Conservation (phyloP, 2,329 filamentous ascomycete genomes). For the Colletotrichum filicis region DNA sequence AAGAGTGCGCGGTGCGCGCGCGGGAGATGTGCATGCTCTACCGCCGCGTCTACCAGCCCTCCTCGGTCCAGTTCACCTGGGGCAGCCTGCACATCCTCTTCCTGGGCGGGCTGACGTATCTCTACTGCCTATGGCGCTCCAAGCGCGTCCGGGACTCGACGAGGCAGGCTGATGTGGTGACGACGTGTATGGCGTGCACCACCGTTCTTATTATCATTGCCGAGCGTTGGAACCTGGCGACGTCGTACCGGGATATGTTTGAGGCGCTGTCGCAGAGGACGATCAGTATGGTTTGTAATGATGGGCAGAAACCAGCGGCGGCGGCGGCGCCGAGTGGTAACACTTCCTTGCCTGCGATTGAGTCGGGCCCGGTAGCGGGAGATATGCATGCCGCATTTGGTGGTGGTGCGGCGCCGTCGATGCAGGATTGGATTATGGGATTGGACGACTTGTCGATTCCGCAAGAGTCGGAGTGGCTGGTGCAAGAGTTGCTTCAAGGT, state of each 20-base stretch:
- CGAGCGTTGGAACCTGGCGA: slow-evolving; percentile 46
- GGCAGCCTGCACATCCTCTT: slow-evolving; percentile 49
- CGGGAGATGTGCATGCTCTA: slow-evolving; percentile 48
- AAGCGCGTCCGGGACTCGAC: slow-evolving; percentile 7
- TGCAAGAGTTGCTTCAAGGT: slow-evolving; percentile 37
- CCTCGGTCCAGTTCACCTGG: slow-evolving; percentile 41
- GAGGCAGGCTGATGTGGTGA: slow-evolving; percentile 39
- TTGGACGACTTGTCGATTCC: slow-evolving; percentile 36
- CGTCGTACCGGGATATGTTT: slow-evolving; percentile 47
- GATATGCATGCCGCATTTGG: background rate
- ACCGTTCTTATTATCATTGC: slow-evolving; percentile 48
- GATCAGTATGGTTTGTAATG: slow-evolving; percentile 41
- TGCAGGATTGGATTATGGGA: slow-evolving; percentile 38
- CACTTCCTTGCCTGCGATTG: background rate
- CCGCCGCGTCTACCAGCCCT: slow-evolving; percentile 44
- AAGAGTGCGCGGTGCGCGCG: slow-evolving; percentile 32
- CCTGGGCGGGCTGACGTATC: slow-evolving; percentile 46
- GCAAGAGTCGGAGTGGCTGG: slow-evolving; percentile 38
- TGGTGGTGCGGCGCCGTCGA: background rate
- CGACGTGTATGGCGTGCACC: slow-evolving; percentile 48
- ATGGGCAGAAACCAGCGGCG: slow-evolving; percentile 1
- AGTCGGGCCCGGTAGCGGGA: background rate
- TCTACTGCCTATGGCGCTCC: slow-evolving; percentile 38
- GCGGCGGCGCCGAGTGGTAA: background rate
- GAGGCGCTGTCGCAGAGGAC: slow-evolving; percentile 43